Percentiles rank a stretch among this genome's conserved stretches.
These are phyloP conservation scores for Pseudogymnoascus sp. DNA, from an alignment of 2,329 filamentous ascomycete genomes.

Conservation along the genomic window DNA sequence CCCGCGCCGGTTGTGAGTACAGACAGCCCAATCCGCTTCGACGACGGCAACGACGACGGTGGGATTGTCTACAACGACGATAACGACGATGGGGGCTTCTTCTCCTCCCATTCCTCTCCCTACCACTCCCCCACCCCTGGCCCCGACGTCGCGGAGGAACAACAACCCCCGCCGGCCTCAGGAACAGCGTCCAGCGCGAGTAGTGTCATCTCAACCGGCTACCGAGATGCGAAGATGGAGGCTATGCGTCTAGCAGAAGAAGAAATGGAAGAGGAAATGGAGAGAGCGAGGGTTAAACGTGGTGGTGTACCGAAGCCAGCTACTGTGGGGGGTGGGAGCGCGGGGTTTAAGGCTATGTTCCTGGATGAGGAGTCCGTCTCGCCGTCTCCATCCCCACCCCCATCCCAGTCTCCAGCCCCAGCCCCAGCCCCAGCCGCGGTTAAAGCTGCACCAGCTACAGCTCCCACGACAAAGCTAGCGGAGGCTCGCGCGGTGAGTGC, in stretches of 20 bases:
- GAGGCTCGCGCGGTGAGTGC: background rate
- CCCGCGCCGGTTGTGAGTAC: background rate
- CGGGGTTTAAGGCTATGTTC: background rate
- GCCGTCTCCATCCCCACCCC: background rate
- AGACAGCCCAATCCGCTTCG: background rate
- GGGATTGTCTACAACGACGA: background rate
- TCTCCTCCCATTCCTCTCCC: background rate
- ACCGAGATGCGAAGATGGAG: background rate
- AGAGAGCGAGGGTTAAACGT: background rate
- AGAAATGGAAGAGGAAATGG: background rate
- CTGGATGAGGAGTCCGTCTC: background rate
- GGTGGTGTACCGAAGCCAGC: background rate
- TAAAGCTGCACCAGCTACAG: background rate
- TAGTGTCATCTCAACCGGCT: background rate
- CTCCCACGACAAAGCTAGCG: background rate
- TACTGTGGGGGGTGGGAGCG: background rate
- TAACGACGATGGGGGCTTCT: background rate
- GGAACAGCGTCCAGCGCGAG: background rate
- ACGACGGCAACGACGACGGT: background rate
- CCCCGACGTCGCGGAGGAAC: background rate
- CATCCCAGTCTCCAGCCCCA: no score
- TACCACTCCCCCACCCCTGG: background rate
- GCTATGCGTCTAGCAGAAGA: slow-evolving; percentile 1
- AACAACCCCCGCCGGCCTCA: background rate
- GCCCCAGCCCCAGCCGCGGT: no score